A percentile compares a stretch with the other conserved stretches of the same genome.
phyloP scores from a whole-genome alignment of 306 rosid species.

The Corylus avellana region DNA sequence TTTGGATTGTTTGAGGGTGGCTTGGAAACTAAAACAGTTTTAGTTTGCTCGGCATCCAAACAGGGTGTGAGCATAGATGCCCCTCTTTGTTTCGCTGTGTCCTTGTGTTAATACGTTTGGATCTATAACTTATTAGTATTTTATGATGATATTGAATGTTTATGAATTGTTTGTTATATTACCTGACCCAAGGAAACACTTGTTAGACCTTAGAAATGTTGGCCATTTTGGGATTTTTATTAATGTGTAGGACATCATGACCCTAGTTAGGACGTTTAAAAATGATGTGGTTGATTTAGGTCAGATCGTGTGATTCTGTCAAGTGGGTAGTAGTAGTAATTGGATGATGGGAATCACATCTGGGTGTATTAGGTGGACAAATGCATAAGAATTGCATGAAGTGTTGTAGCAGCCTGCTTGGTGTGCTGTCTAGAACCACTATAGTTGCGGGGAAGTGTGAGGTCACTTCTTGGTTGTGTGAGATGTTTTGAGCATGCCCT shows the following conservation, averaged over 20 bases:
- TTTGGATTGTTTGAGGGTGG: not conserved
- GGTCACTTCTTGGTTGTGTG: not conserved
- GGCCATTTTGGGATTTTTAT: not conserved
- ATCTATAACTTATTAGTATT: not conserved
- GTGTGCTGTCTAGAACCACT: not conserved
- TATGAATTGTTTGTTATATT: not conserved
- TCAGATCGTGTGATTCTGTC: not conserved
- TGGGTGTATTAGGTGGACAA: not conserved
- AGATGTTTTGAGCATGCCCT: not conserved
- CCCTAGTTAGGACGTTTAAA: not conserved
- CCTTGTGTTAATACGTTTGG: not conserved
- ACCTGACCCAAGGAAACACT: not conserved
- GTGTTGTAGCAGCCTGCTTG: not conserved
- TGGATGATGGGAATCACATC: not conserved
- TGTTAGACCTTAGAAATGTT: not conserved
- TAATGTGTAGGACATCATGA: not conserved
- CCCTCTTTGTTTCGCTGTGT: not conserved
- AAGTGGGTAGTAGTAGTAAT: not conserved
- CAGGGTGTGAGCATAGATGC: not conserved
- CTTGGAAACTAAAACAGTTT: not conserved
- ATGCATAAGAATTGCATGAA: not conserved
- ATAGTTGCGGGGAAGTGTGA: conserved; percentile 6
- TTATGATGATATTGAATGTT: no score
- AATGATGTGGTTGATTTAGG: not conserved
- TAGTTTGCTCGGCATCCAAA: not conserved